Evolutionary conservation across 2,329 filamentous ascomycete genomes (phyloP), one percentile per base, ranked within the genome.

Genomic region (Capronia americana): DNA sequence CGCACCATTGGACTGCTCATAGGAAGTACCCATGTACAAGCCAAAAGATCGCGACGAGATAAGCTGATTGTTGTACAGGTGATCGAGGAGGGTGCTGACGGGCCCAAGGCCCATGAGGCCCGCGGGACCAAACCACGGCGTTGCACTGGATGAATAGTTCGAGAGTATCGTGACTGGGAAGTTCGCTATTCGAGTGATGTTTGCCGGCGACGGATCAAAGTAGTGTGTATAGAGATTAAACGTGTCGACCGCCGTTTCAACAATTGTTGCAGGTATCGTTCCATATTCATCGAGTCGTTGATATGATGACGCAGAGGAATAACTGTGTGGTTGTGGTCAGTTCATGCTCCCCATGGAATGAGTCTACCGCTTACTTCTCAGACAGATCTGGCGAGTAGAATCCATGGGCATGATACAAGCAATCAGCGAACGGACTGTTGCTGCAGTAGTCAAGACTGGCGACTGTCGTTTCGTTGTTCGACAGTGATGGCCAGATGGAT

Each of bases 401-500:
- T 23, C 71, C 67, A 69, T 73, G 65, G 30, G 61, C 50, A 46
- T 67, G 57, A 26, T 69, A 53, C 23, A 66, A 28, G 50, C 67
- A 70, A 28, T 64, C 61, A 24, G 59, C 24, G 46, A 76, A 75
- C 55, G 77, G 76, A 61, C 75, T 77, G 24, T 67, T 69, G 23
- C 72, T 72, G 63, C 80, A 82, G 65, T 78, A 81, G 26, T 71
- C 65, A 6, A 67, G 66, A 20, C 74, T 71, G 3, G 78, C 75
- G 30, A 81, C 77, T 0, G 76, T 78, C 11, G 79, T 81, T 64
- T 81, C 78, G 64, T 82, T 82, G 53, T 78, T 75, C 34, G 73
- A 69, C 65, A 82, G 68, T 28, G 79, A 79, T 4, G 79, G 79
- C 79, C 79, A 81, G 17, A 80, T 70, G 55, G 79, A 81, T 58